These are phyloP conservation scores for Phytophthora tubulina DNA, from an alignment of 352 stramenopile genomes.

Conservation along the genomic window DNA sequence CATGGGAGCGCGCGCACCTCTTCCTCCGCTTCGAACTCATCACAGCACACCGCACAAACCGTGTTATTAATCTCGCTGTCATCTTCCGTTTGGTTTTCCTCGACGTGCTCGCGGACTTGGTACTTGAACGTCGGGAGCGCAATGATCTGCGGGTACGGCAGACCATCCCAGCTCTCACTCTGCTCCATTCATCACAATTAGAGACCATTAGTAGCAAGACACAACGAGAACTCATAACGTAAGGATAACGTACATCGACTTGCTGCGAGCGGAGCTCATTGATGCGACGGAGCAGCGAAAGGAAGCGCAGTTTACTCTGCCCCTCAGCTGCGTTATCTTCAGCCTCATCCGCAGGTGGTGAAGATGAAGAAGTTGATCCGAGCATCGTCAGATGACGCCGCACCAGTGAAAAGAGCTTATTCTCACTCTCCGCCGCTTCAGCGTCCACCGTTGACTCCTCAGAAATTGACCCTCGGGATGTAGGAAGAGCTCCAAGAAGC, in stretches of 20 bases:
- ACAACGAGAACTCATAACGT: not conserved
- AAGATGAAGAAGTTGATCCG: conserved; percentile 17
- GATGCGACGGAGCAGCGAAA: conserved; percentile 81
- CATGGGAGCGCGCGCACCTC: conserved; percentile 85
- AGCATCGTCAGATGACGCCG: conserved; percentile 48
- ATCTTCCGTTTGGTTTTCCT: conserved; percentile 33
- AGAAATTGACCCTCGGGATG: conserved; percentile 2
- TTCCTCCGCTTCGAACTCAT: conserved; percentile 81
- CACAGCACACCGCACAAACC: conserved; percentile 86
- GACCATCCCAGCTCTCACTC: conserved; percentile 74
- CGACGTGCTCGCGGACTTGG: conserved; percentile 49
- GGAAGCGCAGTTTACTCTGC: conserved; percentile 72
- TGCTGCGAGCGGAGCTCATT: conserved; percentile 88
- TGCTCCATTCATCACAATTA: conserved; percentile 29
- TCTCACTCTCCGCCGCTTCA: conserved; percentile 35
- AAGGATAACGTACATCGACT: conserved; percentile 56
- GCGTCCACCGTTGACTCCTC: conserved; percentile 9
- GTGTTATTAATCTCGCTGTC: conserved; percentile 71
- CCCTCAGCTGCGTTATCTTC: conserved; percentile 44
- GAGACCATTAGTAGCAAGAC: conserved; percentile 7
- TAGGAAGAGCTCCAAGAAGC: conserved; percentile 34
- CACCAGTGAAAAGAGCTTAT: conserved; percentile 45
- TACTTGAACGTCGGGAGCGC: conserved; percentile 85
- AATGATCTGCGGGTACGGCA: conserved; percentile 87
- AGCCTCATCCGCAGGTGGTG: conserved; percentile 9